Evolutionary conservation across 257 asterid genomes (phyloP).

Genomic region (Plantago major): DNA sequence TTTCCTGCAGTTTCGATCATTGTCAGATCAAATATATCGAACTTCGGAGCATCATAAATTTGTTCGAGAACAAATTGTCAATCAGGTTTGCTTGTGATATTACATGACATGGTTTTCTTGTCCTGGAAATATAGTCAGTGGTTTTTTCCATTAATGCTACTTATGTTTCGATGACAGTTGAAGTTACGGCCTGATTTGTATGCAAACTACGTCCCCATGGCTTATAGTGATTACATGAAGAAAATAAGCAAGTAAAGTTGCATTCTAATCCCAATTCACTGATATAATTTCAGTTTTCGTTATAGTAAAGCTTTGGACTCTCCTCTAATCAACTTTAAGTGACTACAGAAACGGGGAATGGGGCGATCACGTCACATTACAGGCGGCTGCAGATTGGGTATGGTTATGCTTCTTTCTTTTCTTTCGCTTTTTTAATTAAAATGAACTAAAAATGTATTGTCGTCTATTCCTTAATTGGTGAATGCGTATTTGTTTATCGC

Average conservation of each 20-base stretch:
- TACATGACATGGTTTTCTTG: conserved; percentile 3
- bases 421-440: not conserved
- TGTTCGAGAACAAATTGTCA: conserved; percentile 48
- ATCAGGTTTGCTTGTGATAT: conserved; percentile 33
- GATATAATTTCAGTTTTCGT: not conserved
- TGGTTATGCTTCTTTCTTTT: conserved; percentile 13
- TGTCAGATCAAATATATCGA: conserved; percentile 69
- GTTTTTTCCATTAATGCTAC: conserved; percentile 8
- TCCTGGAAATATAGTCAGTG: not conserved
- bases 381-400: conserved; percentile 95
- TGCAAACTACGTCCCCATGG: conserved; percentile 75
- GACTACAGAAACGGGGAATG: conserved; percentile 78
- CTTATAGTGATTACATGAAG: conserved; percentile 58
- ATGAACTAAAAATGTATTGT: not conserved
- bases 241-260: conserved; percentile 63
- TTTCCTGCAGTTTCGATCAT: conserved; percentile 41
- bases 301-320: not conserved
- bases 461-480: not conserved
- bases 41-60: conserved; percentile 49
- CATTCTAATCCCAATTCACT: conserved; percentile 11
- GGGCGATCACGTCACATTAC: conserved; percentile 94
- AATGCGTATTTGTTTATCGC: conserved; percentile 16
- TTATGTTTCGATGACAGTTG: conserved; percentile 43
- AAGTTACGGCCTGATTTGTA: conserved; percentile 58
- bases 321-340: conserved; percentile 21